Base-by-base conservation (phyloP, 805 yeast genomes). In the Wickerhamomyces mucosus region DNA sequence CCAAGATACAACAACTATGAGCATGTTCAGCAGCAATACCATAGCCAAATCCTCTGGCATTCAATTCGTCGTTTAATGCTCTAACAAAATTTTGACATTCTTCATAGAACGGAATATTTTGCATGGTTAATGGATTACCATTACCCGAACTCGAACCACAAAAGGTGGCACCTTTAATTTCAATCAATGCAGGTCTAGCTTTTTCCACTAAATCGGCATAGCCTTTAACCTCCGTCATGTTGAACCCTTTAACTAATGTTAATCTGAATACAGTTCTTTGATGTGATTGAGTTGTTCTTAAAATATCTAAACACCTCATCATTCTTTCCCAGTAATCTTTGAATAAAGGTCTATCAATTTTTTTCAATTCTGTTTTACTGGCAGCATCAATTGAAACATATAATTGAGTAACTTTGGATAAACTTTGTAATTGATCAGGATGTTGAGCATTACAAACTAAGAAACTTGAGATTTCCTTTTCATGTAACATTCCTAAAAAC, bases 401-500 rank as follows among this genome's bases (percentile, higher is more conserved):
- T 27, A 86, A 63, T 59, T 86, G 96, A 1, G 96, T 86, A 7
- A 86, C 96, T 46, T 78, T 80, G 19, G 69, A 58, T 48, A 86
- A 62, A 3, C 67, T 65, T 15, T 69, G 73, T 43, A 86, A 63
- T 39, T 85, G 81, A 31, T 79, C 86, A 4, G 96, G 96, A 56
- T 86, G 96, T 61, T 86, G 96, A 7, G 96, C 96, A 52, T 86
- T 86, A 59, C 96, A 88, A 10, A 86, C 96, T 46, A 86, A 65
- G 55, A 86, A 86, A 32, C 92, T 77, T 3, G 95, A 82, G 28
- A 86, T 88, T 25, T 72, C 78, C 49, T 75, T 69, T 21, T 71
- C 81, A 48, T 86, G 96, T 31, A 88, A 62, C 76, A 86, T 69
- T 10, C 69, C 72, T 25, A 86, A 73, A 51, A 86, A 86, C 52